Evolutionary conservation across 1,284 basidiomycete genomes (phyloP).

Genomic region (Cryptococcus jaspeensis): DNA sequence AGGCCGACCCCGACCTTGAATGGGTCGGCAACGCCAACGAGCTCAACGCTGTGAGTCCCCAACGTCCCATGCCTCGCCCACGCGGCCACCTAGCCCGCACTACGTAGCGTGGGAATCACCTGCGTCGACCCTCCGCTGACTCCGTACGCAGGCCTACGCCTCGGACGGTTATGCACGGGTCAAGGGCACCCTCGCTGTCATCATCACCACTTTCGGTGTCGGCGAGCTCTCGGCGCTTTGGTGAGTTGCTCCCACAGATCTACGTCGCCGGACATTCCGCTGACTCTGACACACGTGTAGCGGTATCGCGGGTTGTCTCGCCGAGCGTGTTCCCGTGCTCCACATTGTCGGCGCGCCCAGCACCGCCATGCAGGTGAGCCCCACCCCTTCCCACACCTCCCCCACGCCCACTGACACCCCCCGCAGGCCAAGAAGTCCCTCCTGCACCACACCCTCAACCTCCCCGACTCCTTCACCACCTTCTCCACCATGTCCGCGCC

Average conservation of each 20-base stretch:
- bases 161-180: constrained; percentile 91
- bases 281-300: constrained; percentile 11
- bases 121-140: background rate
- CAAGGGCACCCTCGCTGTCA: constrained; percentile 70
- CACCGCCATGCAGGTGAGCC: constrained; percentile 33
- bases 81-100: background rate
- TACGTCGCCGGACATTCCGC: background rate
- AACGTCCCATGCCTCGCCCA: background rate
- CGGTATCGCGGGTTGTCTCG: constrained; percentile 57
- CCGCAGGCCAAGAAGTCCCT: constrained; percentile 55
- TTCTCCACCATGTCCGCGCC: constrained; percentile 75
- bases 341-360: constrained; percentile 88
- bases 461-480: constrained; percentile 69
- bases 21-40: constrained; percentile 95
- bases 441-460: constrained; percentile 84
- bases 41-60: constrained; percentile 65
- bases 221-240: constrained; percentile 79
- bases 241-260: constrained; percentile 16
- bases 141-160: constrained; percentile 64
- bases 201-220: constrained; percentile 79
- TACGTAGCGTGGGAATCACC: background rate
- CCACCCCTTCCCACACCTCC: background rate
- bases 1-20: constrained; percentile 71
- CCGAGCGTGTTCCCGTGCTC: constrained; percentile 87
- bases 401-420: background rate